Conservation (phyloP, 163 green algal genomes). For the Coccomyxa subellipsoidea region DNA sequence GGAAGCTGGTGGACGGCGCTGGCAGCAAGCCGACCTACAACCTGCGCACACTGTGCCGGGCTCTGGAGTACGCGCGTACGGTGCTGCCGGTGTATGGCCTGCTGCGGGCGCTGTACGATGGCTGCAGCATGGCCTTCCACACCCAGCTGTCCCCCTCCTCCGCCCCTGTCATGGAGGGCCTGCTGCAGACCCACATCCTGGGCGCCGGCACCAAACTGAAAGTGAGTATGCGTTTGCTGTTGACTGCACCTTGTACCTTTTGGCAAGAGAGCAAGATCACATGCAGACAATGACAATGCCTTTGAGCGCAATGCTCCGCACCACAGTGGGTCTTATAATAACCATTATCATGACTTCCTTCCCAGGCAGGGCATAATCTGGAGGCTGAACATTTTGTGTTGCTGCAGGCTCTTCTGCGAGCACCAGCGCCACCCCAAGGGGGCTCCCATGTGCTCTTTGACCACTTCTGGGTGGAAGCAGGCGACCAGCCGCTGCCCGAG, state of each 20-base stretch:
- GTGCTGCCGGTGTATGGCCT: conserved; percentile 80
- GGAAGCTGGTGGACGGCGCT: conserved; percentile 68
- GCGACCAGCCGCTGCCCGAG: conserved; percentile 44
- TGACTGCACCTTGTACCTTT: too few species aligned
- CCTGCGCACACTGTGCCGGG: conserved; percentile 79
- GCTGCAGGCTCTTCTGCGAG: conserved; percentile 53
- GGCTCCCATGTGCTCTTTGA: conserved; percentile 80
- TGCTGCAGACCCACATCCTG: conserved; percentile 77
- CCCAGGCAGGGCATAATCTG: neutral
- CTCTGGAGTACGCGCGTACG: conserved; percentile 79
- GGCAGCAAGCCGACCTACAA: conserved; percentile 76
- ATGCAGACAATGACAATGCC: too few species aligned
- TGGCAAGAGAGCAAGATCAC: too few species aligned
- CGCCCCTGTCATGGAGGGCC: conserved; percentile 57
- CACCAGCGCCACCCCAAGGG: conserved; percentile 35
- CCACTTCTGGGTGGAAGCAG: conserved; percentile 89
- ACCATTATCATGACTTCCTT: too few species aligned
- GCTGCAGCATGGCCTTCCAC: conserved; percentile 90
- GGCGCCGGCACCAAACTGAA: conserved; percentile 51
- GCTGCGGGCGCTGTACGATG: conserved; percentile 81
- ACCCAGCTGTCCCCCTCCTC: conserved; percentile 76
- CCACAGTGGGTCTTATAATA: too few species aligned
- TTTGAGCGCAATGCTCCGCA: too few species aligned
- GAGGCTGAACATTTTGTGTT: neutral
- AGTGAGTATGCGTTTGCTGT: conserved; percentile 17